phyloP scores from a whole-genome alignment of 2,329 filamentous ascomycete genomes.

The Ascochyta clinopodiicola region DNA sequence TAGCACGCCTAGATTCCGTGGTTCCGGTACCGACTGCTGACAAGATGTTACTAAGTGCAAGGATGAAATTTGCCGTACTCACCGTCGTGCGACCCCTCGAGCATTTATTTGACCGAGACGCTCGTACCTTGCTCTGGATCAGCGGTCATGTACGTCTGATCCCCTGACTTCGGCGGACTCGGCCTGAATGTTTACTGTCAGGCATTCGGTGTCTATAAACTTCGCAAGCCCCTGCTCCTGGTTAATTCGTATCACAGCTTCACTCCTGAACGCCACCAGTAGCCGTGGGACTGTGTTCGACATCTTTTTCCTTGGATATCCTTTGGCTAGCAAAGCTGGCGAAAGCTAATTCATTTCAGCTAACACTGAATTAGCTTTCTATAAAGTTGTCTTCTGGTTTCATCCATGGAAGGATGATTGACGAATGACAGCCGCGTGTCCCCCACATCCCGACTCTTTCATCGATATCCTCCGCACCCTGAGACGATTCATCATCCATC shows the following conservation, averaged over 20 bases:
- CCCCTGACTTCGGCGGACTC: constrained; percentile 12
- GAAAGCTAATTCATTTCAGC: constrained; percentile 1
- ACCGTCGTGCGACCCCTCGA: constrained; percentile 5
- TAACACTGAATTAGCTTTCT: constrained; percentile 5
- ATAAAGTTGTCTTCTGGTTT: background rate
- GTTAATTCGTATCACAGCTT: background rate
- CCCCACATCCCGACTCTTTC: background rate
- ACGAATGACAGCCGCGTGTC: background rate
- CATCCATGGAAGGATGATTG: background rate
- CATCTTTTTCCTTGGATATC: background rate
- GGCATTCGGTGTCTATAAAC: constrained; percentile 2
- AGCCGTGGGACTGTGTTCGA: background rate
- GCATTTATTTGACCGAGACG: constrained; percentile 5
- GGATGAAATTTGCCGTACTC: constrained; percentile 1
- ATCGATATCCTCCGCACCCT: background rate
- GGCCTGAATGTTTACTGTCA: constrained; percentile 1
- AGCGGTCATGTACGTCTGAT: background rate
- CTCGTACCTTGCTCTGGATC: constrained; percentile 4
- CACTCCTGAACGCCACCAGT: background rate
- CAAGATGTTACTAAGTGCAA: constrained; percentile 4
- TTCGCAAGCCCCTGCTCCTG: background rate
- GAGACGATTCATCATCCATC: background rate
- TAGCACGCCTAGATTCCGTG: background rate
- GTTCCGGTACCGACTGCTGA: background rate
- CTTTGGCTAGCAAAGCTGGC: background rate